A percentile compares a stretch with the other conserved stretches of the same genome.
phyloP scores from a whole-genome alignment of 2,329 filamentous ascomycete genomes.

The Cordyceps tenuipes region DNA sequence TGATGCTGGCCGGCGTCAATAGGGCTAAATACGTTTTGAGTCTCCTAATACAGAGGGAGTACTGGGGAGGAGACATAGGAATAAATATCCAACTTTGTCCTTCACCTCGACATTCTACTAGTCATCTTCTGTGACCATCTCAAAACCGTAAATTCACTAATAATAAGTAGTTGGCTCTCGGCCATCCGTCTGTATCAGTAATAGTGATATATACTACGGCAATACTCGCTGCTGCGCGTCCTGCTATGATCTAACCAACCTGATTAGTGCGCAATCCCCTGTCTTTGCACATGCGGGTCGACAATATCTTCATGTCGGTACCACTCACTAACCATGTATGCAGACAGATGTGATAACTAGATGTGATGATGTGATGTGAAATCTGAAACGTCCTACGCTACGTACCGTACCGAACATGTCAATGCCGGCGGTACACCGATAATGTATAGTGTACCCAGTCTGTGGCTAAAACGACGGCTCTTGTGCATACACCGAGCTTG shows the following conservation, averaged over 20 bases:
- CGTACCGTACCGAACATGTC: not conserved
- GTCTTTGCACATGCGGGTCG: not conserved
- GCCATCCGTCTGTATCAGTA: not conserved
- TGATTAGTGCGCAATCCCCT: not conserved
- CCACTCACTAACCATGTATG: too few relatives aligned
- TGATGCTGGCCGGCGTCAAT: not conserved
- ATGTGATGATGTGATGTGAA: not conserved
- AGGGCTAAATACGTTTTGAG: too few relatives aligned
- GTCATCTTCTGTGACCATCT: too few relatives aligned
- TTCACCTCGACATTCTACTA: not conserved
- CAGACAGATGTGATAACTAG: not conserved
- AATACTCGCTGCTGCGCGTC: not conserved
- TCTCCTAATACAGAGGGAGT: too few relatives aligned
- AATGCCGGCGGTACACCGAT: not conserved
- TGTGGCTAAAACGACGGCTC: not conserved
- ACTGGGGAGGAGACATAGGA: too few relatives aligned
- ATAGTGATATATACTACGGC: too few relatives aligned
- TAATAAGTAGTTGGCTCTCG: not conserved
- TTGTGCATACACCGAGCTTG: not conserved
- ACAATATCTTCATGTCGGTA: not conserved
- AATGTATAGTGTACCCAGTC: too few relatives aligned
- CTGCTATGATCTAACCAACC: not conserved
- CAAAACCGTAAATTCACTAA: not conserved
- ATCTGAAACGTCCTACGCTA: not conserved
- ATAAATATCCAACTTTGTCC: too few relatives aligned